Evolutionary conservation across 2,329 filamentous ascomycete species (phyloP), one percentile per base, ranked within the genome.

Genomic region (Knoxdaviesia capensis): DNA sequence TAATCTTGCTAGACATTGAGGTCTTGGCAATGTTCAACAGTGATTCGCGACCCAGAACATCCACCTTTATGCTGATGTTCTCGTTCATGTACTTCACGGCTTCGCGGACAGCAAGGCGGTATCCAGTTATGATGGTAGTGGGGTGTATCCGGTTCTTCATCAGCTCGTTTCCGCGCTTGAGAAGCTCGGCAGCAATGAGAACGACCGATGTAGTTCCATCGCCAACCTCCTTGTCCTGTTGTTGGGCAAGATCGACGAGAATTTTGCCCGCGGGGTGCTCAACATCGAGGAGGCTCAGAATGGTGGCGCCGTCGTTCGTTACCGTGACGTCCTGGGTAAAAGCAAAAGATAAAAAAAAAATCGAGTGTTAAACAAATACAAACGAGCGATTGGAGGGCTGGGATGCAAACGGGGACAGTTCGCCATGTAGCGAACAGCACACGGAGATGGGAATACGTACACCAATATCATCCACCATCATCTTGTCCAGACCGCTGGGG

Each of bases 131-230:
- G 64, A 98, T 96, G 47, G 92, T 98, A 30, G 90, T 98, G 44
- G 90, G 92, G 66, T 98, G 90, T 74, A 98, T 98, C 60, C 87
- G 83, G 74, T 96, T 98, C 71, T 90, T 94, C 82, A 96, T 92
- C 50, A 98, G 74, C 66, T 98, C 90, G 68, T 98, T 98, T 48
- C 78, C 90, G 62, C 90, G 74, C 59, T 82, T 77, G 55, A 98
- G 69, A 50, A 98, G 79, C 68, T 98, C 90, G 47, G 90, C 84
- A 41, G 90, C 90, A 60, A 98, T 94, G 52, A 98, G 74, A 45
- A 98, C 90, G 41, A 98, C 90, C 40, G 88, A 96, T 28, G 90
- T 98, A 40, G 90, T 98, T 53, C 90, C 90, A 66, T 98, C 90
- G 53, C 90, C 90, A 43, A 98, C 90, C 64, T 98, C 90, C 68